Conservation (phyloP, 805 yeast genomes). For the Sugiyamaella marilandica region DNA sequence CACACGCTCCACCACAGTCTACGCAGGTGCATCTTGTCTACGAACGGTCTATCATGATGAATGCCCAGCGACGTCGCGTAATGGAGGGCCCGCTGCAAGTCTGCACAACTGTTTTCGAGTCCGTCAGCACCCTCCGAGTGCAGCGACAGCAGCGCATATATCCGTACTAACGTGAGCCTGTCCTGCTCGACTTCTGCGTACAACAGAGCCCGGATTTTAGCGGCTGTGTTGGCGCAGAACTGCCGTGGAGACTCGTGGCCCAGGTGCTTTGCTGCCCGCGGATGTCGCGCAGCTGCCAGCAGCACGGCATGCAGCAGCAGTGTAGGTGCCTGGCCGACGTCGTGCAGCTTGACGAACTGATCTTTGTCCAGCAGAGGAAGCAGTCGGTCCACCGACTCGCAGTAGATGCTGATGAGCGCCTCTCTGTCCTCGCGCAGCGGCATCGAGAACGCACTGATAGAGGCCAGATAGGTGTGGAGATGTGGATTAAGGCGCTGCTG, state of each 20-base stretch:
- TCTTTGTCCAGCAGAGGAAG: slow-evolving; percentile 41
- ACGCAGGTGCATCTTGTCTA: slow-evolving; percentile 29
- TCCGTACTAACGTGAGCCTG: slow-evolving; percentile 35
- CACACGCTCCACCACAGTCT: slow-evolving; percentile 39
- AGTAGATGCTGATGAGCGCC: slow-evolving; percentile 37
- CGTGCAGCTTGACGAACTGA: slow-evolving; percentile 37
- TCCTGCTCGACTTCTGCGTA: slow-evolving; percentile 39
- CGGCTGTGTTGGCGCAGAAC: slow-evolving; percentile 31
- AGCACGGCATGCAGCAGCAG: slow-evolving; percentile 41
- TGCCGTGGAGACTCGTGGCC: slow-evolving; percentile 29
- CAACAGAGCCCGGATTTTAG: slow-evolving; percentile 36
- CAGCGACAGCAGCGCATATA: slow-evolving; percentile 35
- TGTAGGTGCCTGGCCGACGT: slow-evolving; percentile 36
- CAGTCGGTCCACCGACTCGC: slow-evolving; percentile 37
- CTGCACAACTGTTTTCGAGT: slow-evolving; percentile 35
- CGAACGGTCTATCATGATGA: slow-evolving; percentile 36
- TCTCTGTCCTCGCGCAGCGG: slow-evolving; percentile 31
- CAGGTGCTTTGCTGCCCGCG: slow-evolving; percentile 31
- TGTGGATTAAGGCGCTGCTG: slow-evolving; percentile 29
- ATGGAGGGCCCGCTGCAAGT: slow-evolving; percentile 36
- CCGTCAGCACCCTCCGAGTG: slow-evolving; percentile 40
- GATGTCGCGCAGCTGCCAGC: slow-evolving; percentile 40
- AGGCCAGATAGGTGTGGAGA: slow-evolving; percentile 32
- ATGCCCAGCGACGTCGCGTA: slow-evolving; percentile 38
- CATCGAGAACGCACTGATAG: slow-evolving; percentile 38